These are phyloP conservation scores for Chlorella sp. DNA, from an alignment of 139 green algal species.

Conservation along the genomic window DNA sequence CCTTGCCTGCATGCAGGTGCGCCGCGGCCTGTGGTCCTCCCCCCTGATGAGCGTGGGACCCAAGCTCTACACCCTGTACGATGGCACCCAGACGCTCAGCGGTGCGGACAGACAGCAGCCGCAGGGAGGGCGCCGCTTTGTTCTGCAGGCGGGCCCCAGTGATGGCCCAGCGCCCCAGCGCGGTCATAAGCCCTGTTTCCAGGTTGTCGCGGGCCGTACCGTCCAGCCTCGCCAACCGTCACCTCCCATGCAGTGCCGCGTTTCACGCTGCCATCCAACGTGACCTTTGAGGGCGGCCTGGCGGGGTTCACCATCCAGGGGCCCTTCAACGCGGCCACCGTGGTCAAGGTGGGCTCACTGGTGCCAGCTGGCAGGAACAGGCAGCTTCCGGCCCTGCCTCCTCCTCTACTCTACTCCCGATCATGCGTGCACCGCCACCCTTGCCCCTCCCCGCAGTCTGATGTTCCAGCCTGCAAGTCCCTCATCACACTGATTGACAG, in stretches of 20 bases:
- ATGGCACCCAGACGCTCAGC: conserved; percentile 24
- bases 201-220: no score
- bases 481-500: conserved; percentile 50
- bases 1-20: background rate
- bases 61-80: conserved; percentile 44
- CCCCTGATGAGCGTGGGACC: conserved; percentile 52
- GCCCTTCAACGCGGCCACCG: conserved; percentile 39
- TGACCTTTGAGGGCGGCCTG: conserved; percentile 33
- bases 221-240: no score
- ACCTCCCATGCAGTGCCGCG: background rate
- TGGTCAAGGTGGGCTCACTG: conserved; percentile 35
- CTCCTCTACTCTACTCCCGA: no score
- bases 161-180: no score
- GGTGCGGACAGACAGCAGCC: background rate
- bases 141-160: no score
- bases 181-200: no score
- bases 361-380: no score
- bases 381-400: no score
- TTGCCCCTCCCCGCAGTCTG: conserved; percentile 12
- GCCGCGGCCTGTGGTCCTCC: conserved; percentile 54
- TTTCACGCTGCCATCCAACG: conserved; percentile 13
- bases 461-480: conserved; percentile 49
- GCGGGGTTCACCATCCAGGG: conserved; percentile 39
- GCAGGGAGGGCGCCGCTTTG: no score
- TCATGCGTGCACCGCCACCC: no score